Evolutionary conservation across 768 basidiomycete species (phyloP).

Genomic region (Rhodosporidiobolus odoratus): DNA sequence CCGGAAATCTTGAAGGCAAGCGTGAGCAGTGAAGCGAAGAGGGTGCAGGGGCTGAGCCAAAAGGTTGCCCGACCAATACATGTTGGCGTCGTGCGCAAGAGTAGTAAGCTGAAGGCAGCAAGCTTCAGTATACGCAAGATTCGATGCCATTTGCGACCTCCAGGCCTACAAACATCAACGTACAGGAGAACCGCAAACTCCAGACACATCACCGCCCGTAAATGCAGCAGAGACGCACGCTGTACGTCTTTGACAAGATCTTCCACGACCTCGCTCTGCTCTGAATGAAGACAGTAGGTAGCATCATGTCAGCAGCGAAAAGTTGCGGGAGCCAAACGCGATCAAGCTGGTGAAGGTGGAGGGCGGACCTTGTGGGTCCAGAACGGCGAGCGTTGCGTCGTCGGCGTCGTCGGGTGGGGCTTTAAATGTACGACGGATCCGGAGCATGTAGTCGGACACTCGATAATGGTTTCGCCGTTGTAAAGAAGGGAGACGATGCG

Average conservation of each 20-base stretch:
- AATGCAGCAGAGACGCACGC: background rate
- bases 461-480: no score
- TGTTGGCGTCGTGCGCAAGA: no score
- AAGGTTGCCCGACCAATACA: no score
- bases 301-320: background rate
- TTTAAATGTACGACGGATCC: background rate
- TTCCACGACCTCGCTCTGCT: background rate
- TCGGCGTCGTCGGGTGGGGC: constrained; percentile 1
- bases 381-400: background rate
- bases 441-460: no score
- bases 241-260: background rate
- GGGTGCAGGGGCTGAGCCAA: no score
- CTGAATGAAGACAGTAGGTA: background rate
- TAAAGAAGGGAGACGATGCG: no score
- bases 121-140: background rate
- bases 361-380: constrained; percentile 10
- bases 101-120: no score
- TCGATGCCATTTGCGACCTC: background rate
- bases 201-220: background rate
- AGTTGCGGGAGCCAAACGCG: no score
- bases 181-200: background rate
- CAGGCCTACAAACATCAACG: background rate
- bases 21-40: no score
- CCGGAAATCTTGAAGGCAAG: no score
- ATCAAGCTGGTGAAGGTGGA: no score